phyloP scores from a whole-genome alignment of 371 early-diverging fungal genomes.

The Fennellomyces sp. region DNA sequence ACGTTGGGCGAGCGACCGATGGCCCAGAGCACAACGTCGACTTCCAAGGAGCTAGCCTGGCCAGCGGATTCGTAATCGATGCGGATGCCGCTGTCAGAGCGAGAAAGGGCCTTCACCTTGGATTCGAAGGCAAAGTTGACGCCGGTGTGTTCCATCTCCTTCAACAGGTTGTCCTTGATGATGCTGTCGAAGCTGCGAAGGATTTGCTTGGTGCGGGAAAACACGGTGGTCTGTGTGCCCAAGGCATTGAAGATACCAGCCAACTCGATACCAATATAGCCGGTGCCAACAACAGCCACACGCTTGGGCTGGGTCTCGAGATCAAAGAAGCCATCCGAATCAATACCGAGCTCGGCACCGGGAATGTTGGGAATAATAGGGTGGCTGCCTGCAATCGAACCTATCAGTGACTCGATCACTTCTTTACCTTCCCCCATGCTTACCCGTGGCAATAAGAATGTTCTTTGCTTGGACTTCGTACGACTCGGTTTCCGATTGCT shows the following conservation, averaged over 20 bases:
- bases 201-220: conserved; percentile 85
- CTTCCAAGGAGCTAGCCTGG: conserved; percentile 43
- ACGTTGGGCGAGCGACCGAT: conserved; percentile 87
- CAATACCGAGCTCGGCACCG: conserved; percentile 89
- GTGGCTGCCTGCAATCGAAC: conserved; percentile 57
- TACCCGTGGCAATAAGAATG: conserved; percentile 90
- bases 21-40: conserved; percentile 81
- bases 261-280: conserved; percentile 96
- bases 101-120: conserved; percentile 52
- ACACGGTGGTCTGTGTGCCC: conserved; percentile 87
- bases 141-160: conserved; percentile 75
- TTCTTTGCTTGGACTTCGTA: conserved; percentile 73
- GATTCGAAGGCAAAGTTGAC: conserved; percentile 75
- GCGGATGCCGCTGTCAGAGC: conserved; percentile 35
- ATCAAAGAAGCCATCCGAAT: conserved; percentile 96
- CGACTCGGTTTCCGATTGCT: conserved; percentile 37
- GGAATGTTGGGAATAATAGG: conserved; percentile 76
- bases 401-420: neutral
- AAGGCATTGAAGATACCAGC: conserved; percentile 93
- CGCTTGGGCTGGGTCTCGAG: conserved; percentile 90
- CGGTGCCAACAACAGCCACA: conserved; percentile 88
- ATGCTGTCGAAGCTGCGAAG: conserved; percentile 91
- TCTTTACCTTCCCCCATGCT: neutral
- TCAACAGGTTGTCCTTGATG: conserved; percentile 82
- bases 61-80: conserved; percentile 52